A percentile compares a stretch with the other conserved stretches of the same genome.
Evolutionary conservation across 768 basidiomycete species (phyloP).

Genomic region (Lactarius pseudohatsudake): DNA sequence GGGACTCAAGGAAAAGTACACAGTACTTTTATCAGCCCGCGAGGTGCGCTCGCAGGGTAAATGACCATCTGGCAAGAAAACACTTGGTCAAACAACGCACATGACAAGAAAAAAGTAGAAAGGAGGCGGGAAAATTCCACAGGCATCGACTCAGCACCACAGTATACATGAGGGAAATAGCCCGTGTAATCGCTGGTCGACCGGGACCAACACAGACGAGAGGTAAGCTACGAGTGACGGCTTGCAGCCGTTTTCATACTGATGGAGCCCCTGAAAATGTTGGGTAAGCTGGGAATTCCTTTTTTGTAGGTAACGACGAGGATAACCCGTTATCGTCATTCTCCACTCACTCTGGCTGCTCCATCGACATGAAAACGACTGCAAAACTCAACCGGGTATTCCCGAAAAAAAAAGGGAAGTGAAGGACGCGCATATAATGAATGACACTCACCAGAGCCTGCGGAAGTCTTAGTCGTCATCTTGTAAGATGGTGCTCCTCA

Average conservation of each 20-base stretch:
- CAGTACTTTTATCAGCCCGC: conserved; percentile 17
- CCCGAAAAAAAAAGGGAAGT: background rate
- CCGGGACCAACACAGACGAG: background rate
- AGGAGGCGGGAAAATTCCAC: conserved; percentile 16
- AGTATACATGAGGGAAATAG: conserved; percentile 8
- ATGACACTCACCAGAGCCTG: conserved; percentile 9
- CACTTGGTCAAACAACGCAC: conserved; percentile 11
- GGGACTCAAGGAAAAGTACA: background rate
- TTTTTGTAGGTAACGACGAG: background rate
- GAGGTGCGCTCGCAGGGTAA: conserved; percentile 1
- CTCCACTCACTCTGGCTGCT: background rate
- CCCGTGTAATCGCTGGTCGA: background rate
- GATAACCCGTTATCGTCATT: background rate
- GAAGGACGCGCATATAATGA: background rate
- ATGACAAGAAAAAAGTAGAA: conserved; percentile 6
- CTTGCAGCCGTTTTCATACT: no score
- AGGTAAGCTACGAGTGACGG: background rate
- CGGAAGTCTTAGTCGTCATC: background rate
- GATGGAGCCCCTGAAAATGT: background rate
- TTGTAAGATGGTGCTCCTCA: background rate
- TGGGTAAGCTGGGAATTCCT: background rate
- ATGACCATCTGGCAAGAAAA: conserved; percentile 10
- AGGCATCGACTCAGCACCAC: conserved; percentile 13
- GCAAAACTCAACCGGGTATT: conserved; percentile 10
- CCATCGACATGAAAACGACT: background rate